Evolutionary conservation across 2,329 filamentous ascomycete species (phyloP), one percentile per base, ranked within the genome.

Genomic region (Pleomassaria siparia): DNA sequence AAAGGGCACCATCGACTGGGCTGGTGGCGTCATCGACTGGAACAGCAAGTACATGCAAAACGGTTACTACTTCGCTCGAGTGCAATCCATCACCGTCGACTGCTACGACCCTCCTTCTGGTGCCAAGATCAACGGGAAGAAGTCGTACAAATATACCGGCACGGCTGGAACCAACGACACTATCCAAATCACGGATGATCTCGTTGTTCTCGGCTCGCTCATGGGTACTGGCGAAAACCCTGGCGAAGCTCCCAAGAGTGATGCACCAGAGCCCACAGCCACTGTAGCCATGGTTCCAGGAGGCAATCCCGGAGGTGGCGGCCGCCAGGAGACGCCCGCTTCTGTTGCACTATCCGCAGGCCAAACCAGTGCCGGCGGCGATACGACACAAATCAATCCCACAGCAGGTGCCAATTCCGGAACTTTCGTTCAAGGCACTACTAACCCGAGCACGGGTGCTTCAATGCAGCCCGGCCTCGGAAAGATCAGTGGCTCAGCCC

Each of bases 11-110:
- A 82, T 96, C 56, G 79, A 85, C 44, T 99, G 94, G 94, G 89
- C 92, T 15, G 94, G 94, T 65, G 94, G 94, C 60, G 75, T 81
- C 43, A 92, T 99, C 55, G 81, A 95, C 77, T 99, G 94, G 92
- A 76, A 88, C 67, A 83, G 82, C 55, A 76, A 79, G 16, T 88
- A 95, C 72, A 92, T 97, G 78, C 77, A 89, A 74, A 79, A 89
- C 64, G 89, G 89, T 25, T 97, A 96, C 79, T 96, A 94, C 78
- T 96, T 87, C 68, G 88, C 91, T 44, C 83, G 82, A 35, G 83
- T 96, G 62, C 79, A 83, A 45, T 83, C 91, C 45, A 83, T 99
- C 50, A 80, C 77, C n/a, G 84, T 97, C 28, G 75, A 91, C 58
- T 99, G 94, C 84, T 97, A 88, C 78, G 80, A 91, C 58, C 84